Conservation (phyloP, 2,329 filamentous ascomycete species). For the Thermothelomyces thermophilus region DNA sequence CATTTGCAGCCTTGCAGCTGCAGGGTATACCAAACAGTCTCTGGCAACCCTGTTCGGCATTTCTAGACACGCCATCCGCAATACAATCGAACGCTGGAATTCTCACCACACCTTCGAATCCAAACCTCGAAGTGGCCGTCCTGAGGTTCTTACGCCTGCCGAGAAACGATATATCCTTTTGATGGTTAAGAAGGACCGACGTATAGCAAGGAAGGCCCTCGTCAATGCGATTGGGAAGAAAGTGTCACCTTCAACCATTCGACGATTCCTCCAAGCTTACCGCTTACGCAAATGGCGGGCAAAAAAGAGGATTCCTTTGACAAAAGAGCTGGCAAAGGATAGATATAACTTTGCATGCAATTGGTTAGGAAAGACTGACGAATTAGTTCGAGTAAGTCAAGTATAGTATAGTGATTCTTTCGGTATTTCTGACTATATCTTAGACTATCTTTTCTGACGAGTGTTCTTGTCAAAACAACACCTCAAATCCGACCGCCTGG, state of each 20-base stretch:
- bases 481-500: neutral
- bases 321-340: neutral
- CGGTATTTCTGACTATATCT: neutral
- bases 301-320: slow-evolving; percentile 1
- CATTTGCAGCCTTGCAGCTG: neutral
- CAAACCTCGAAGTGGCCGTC: neutral
- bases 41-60: neutral
- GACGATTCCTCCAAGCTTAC: neutral
- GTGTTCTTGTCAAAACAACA: neutral
- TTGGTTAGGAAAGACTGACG: neutral
- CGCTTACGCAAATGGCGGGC: slow-evolving; percentile 1
- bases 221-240: neutral
- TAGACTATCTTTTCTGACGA: neutral
- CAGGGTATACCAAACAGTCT: too few species aligned
- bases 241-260: neutral
- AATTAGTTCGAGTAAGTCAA: neutral
- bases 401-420: neutral
- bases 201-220: neutral
- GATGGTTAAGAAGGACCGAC: neutral
- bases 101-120: neutral
- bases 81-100: neutral
- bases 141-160: neutral
- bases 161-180: neutral
- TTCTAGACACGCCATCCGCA: neutral
- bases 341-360: too few species aligned